Base-by-base conservation (phyloP, 495 filamentous ascomycete genomes). In the Talaromyces adpressus region DNA sequence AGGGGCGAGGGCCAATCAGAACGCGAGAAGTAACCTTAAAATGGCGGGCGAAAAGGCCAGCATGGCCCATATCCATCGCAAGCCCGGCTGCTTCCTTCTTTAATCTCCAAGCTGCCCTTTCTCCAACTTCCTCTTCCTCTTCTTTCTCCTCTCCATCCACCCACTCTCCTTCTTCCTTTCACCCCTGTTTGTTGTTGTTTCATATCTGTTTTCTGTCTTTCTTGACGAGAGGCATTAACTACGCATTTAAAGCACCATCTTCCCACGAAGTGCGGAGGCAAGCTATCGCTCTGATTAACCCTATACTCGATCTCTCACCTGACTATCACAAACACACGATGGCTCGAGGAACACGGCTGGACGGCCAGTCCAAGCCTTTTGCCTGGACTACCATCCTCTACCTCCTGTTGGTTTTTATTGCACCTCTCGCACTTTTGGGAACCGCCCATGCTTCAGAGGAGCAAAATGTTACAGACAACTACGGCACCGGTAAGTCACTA, bases 301-400 rank as follows among this genome's bases (percentile, higher is more conserved):
- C 45, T 45, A 4, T 20, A 14, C n/a, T 29, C 25, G 1, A 58
- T 32, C 22, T 9, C n/a, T n/a, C 60, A 39, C 22, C 49, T 45
- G 61, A 65, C 64, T 67, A 61, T 65, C 67, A 67, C 59, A 57
- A 53, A 51, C 52, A 65, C 70, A 73, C 61, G 66, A 85, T 85
- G 82, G 72, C 82, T 65, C 75, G 81, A 62, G 66, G 74, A 59
- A 73, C 76, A 62, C 71, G 74, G 69, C 73, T 68, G 68, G 73
- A 67, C 66, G 70, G 72, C 63, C 76, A 71, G 72, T 79, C 80
- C 69, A 77, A 77, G 77, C 76, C 81, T 39, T 81, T 85, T 66
- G 75, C 81, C 68, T 89, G 87, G 83, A 88, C 89, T 68, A 86
- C 91, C 69, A 74, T 93, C 71, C 83, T 92, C 75, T 95, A 94